Percentiles rank a stretch among this genome's conserved stretches.
Conservation (phyloP, 768 basidiomycete genomes). For the Amanita fuliginea region DNA sequence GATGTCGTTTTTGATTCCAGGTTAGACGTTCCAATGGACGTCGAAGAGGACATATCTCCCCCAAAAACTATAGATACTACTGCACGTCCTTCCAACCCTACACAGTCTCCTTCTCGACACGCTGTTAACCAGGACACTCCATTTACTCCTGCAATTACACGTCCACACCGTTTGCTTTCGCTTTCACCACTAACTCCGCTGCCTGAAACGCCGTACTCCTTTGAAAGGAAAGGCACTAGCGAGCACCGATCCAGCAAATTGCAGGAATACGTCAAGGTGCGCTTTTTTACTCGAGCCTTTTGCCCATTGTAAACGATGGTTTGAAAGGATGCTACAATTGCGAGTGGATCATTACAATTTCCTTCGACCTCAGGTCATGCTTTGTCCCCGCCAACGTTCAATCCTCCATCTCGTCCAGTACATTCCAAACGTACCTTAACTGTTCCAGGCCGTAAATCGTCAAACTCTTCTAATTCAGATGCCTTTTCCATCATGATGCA, state of each 20-base stretch:
- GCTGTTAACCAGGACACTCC: background rate
- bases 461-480: background rate
- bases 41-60: conserved; percentile 12
- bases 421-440: background rate
- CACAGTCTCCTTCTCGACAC: background rate
- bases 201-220: conserved; percentile 32
- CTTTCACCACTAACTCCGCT: conserved; percentile 37
- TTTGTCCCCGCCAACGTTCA: background rate
- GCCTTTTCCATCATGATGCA: conserved; percentile 6
- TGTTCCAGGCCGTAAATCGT: conserved; percentile 1
- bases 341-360: background rate
- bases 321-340: too few relatives aligned
- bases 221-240: conserved; percentile 5
- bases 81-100: background rate
- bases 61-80: background rate
- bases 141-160: background rate
- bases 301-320: background rate
- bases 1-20: conserved; percentile 17
- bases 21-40: conserved; percentile 10
- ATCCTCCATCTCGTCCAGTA: background rate
- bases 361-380: background rate
- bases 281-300: background rate
- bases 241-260: background rate
- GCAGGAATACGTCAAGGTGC: background rate
- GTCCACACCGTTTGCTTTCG: background rate